These are phyloP conservation scores for Ceratobasidium papillatum DNA, from an alignment of 1,284 basidiomycete species.

Conservation along the genomic window DNA sequence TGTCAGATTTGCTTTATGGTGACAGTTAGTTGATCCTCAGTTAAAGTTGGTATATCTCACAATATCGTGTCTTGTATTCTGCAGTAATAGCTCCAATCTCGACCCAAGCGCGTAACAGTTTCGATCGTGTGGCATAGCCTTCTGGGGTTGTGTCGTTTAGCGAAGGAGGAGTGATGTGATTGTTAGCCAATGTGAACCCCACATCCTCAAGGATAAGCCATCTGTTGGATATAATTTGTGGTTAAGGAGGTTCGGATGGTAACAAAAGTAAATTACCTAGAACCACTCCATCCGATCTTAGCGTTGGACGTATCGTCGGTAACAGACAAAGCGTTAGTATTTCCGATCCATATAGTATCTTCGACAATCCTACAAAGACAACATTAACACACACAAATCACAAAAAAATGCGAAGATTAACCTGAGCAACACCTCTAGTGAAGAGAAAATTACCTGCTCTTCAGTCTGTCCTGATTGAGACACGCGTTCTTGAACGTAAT, in stretches of 20 bases:
- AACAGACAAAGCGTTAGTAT: constrained; percentile 49
- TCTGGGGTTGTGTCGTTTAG: constrained; percentile 59
- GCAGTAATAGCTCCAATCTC: constrained; percentile 72
- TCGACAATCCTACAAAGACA: constrained; percentile 66
- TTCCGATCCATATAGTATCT: constrained; percentile 75
- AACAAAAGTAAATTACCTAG: constrained; percentile 14
- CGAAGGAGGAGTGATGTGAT: constrained; percentile 62
- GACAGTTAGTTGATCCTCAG: neutral
- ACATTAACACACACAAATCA: constrained; percentile 30
- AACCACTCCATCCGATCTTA: constrained; percentile 43
- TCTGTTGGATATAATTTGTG: constrained; percentile 56
- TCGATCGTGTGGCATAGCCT: constrained; percentile 64
- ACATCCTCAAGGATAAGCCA: constrained; percentile 66
- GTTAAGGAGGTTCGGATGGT: neutral
- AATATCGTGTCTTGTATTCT: constrained; percentile 62
- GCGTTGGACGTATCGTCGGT: constrained; percentile 10
- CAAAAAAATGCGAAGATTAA: constrained; percentile 54
- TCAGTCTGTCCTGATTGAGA: constrained; percentile 58
- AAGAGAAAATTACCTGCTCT: constrained; percentile 62
- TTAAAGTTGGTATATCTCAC: constrained; percentile 52
- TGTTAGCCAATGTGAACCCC: constrained; percentile 60
- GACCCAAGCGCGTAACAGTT: constrained; percentile 77
- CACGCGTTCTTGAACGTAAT: constrained; percentile 55
- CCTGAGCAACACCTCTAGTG: constrained; percentile 73
- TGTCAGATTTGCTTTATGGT: neutral